Conservation (phyloP, 345 rosid genomes). For the Hypericum perforatum region DNA sequence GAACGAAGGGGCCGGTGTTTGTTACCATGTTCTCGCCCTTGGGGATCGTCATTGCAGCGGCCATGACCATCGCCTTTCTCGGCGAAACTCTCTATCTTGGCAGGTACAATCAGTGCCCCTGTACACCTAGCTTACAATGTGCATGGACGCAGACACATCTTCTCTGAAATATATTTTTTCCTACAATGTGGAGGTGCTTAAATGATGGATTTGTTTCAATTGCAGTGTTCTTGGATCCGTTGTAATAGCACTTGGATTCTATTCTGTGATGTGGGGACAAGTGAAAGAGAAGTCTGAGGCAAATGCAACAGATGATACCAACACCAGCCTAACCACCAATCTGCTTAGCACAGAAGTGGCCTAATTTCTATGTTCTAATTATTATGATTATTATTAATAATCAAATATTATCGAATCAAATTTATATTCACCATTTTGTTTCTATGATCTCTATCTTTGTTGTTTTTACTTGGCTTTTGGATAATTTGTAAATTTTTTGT, state of each 20-base stretch:
- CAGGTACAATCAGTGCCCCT: constrained; percentile 24
- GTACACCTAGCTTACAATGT: no score
- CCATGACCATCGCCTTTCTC: constrained; percentile 22
- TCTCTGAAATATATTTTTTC: no score
- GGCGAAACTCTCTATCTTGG: constrained; percentile 30
- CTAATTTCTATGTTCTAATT: no score
- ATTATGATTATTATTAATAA: no score
- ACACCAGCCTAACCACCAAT: constrained; percentile 10
- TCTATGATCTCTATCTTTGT: no score
- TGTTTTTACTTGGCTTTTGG: no score
- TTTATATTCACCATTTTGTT: no score
- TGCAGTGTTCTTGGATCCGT: constrained; percentile 27
- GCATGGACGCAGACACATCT: no score
- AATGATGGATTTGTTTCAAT: background rate
- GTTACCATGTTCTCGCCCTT: constrained; percentile 42
- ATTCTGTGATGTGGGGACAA: constrained; percentile 28
- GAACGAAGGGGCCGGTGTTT: constrained; percentile 27
- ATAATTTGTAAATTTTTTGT: no score
- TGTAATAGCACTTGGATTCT: constrained; percentile 27
- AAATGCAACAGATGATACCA: constrained; percentile 6
- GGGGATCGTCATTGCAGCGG: constrained; percentile 29
- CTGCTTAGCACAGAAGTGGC: no score
- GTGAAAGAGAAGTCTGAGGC: constrained; percentile 13
- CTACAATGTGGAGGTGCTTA: background rate
- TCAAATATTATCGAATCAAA: no score